Evolutionary conservation across 192 early-diverging fungal species (phyloP), one percentile per base, ranked within the genome.

Genomic region (Linnemannia exigua): DNA sequence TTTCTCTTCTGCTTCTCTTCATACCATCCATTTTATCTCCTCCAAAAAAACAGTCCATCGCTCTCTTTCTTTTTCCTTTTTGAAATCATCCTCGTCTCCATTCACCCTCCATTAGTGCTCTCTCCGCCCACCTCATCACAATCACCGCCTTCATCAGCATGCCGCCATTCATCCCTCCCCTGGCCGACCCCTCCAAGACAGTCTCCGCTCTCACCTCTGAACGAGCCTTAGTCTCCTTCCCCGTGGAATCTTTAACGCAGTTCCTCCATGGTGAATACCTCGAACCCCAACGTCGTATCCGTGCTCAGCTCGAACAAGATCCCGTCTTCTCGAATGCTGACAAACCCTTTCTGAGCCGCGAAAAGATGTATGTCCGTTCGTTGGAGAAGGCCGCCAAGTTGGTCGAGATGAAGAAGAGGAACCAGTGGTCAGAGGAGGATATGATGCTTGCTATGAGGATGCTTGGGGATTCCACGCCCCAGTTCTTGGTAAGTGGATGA

Each of bases 401-500:
- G 72, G 76, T 90, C 19, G 91, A 93, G 90, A 77, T 93, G 74
- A 92, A 91, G 82, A 94, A 95, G 87, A 88, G 89, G 81, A 84
- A 95, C 81, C 94, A 95, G 89, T 89, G 95, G 38, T 81, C 90
- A 75, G 89, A 93, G 44, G 94, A 96, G 88, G 91, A 95, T 72
- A 93, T 94, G 87, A 90, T 92, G 48, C 77, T 92, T 38, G 92
- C 93, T 90, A 86, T 91, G 52, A 81, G 90, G 86, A n/a, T 84
- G 61, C 38, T 77, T 54, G 90, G 90, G 37, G 92, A 93, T 70
- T 83, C 89, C 3, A 85, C 84, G 17, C 77, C 89, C 20, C 76
- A 88, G 69, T 80, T 87, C 28, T 87, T 93, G 80, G 90, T 88
- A 91, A 85, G 72, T 76, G 74, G 66, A 63, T 84, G 35, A 82